Evolutionary conservation across 2,329 filamentous ascomycete species (phyloP).

Genomic region (Ophiostoma ips): DNA sequence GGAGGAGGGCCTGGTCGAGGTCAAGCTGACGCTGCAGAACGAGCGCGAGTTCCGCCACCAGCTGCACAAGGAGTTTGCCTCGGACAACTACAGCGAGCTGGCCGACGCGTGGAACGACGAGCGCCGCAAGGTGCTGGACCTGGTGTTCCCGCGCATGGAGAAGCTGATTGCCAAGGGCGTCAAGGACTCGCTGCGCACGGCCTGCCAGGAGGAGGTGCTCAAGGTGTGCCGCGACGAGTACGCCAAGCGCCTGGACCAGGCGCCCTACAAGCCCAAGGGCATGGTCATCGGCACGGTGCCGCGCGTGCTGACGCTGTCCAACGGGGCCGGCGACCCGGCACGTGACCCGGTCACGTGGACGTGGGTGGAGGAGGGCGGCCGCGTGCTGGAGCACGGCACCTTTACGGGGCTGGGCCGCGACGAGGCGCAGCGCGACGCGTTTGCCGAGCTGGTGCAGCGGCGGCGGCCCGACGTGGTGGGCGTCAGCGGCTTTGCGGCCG

Average conservation of each 20-base stretch:
- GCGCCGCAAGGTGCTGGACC: constrained; percentile 69
- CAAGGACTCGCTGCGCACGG: constrained; percentile 85
- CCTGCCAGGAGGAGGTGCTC: constrained; percentile 87
- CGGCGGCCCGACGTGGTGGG: constrained; percentile 82
- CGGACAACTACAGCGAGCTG: constrained; percentile 88
- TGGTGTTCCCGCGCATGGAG: constrained; percentile 70
- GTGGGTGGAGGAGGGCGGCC: constrained; percentile 85
- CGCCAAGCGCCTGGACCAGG: constrained; percentile 80
- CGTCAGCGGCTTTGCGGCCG: constrained; percentile 76
- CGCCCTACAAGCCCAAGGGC: constrained; percentile 87
- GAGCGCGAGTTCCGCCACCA: constrained; percentile 62
- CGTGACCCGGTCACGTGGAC: constrained; percentile 81
- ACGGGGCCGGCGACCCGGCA: constrained; percentile 58
- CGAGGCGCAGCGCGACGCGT: constrained; percentile 51
- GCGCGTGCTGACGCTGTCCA: constrained; percentile 74
- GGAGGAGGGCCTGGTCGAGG: constrained; percentile 80
- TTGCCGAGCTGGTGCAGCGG: constrained; percentile 66
- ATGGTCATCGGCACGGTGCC: constrained; percentile 81
- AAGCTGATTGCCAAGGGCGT: constrained; percentile 78
- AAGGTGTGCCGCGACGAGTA: constrained; percentile 80
- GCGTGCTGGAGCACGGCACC: constrained; percentile 78
- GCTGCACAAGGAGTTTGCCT: constrained; percentile 73
- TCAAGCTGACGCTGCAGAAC: constrained; percentile 64
- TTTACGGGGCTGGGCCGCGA: constrained; percentile 64
- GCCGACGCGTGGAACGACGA: constrained; percentile 92